Percentiles rank a stretch among this genome's conserved stretches.
Conservation (phyloP, 2,329 filamentous ascomycete species). For the Blastomyces emzantsi region DNA sequence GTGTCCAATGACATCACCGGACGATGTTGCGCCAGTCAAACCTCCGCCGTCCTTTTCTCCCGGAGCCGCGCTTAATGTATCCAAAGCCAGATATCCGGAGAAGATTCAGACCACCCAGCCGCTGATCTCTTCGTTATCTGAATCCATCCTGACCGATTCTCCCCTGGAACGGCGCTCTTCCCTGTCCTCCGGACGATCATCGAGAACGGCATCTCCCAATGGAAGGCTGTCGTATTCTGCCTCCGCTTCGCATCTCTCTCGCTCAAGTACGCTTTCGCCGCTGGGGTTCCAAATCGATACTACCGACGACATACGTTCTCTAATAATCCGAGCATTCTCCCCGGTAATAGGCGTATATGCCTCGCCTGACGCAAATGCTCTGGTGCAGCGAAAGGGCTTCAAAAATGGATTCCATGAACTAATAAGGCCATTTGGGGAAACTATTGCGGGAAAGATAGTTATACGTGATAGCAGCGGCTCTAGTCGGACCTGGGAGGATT, state of each 20-base stretch:
- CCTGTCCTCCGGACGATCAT: conserved; percentile 58
- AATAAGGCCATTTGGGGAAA: conserved; percentile 83
- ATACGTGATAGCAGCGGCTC: conserved; percentile 83
- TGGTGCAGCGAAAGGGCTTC: conserved; percentile 78
- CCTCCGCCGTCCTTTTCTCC: conserved; percentile 61
- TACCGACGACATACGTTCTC: conserved; percentile 48
- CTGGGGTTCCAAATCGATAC: conserved; percentile 46
- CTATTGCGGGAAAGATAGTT: conserved; percentile 75
- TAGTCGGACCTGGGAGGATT: conserved; percentile 79
- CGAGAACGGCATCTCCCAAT: conserved; percentile 58
- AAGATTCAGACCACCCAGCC: conserved; percentile 45
- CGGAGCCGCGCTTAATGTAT: conserved; percentile 51
- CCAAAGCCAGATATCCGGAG: conserved; percentile 49
- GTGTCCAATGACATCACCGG: conserved; percentile 58
- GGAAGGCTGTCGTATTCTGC: conserved; percentile 50
- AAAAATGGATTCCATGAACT: conserved; percentile 72
- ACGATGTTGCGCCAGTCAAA: conserved; percentile 56
- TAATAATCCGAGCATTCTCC: conserved; percentile 77
- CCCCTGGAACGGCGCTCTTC: conserved; percentile 47
- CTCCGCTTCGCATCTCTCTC: conserved; percentile 42
- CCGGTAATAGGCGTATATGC: conserved; percentile 81
- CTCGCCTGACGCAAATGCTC: conserved; percentile 74
- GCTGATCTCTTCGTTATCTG: conserved; percentile 38
- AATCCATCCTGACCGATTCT: conserved; percentile 48
- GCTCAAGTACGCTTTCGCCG: conserved; percentile 37